These are phyloP conservation scores for Areca catechu DNA, from an alignment of 176 grass and related monocot genomes.

Conservation along the genomic window DNA sequence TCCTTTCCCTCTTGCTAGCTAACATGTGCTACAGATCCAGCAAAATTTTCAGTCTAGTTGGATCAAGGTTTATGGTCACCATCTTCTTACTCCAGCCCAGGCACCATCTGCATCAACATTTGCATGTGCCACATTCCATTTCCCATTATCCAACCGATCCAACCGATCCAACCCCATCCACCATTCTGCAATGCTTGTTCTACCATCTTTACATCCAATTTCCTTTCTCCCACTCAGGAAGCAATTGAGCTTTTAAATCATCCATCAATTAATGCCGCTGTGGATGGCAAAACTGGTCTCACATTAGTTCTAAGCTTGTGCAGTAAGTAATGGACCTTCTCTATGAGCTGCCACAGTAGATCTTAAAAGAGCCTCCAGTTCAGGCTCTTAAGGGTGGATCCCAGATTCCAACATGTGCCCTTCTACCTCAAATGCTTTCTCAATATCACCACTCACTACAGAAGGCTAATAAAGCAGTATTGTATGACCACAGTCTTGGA, in stretches of 20 bases:
- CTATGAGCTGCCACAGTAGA: conserved; percentile 24
- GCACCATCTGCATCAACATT: conserved; percentile 28
- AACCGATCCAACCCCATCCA: conserved; percentile 60
- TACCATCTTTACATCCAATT: conserved; percentile 37
- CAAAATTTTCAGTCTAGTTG: conserved; percentile 50
- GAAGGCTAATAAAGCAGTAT: conserved; percentile 39
- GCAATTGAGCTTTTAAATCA: conserved; percentile 52
- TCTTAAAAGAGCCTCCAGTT: conserved; percentile 40
- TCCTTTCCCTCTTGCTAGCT: conserved; percentile 41
- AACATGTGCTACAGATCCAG: conserved; percentile 33
- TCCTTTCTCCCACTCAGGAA: conserved; percentile 58
- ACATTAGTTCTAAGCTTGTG: conserved; percentile 58
- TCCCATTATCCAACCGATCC: conserved; percentile 53
- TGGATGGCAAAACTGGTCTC: conserved; percentile 40
- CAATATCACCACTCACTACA: conserved; percentile 42
- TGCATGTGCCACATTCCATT: conserved; percentile 32
- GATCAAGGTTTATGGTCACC: conserved; percentile 53
- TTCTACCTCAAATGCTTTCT: conserved; percentile 58
- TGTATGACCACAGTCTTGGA: conserved; percentile 35
- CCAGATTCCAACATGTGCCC: conserved; percentile 44
- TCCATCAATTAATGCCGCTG: conserved; percentile 31
- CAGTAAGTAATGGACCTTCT: conserved; percentile 52
- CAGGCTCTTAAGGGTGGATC: conserved; percentile 45
- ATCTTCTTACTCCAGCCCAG: conserved; percentile 45
- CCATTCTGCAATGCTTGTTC: conserved; percentile 38